These are phyloP conservation scores for Apocynum venetum DNA, from an alignment of 257 asterid genomes.

Conservation along the genomic window DNA sequence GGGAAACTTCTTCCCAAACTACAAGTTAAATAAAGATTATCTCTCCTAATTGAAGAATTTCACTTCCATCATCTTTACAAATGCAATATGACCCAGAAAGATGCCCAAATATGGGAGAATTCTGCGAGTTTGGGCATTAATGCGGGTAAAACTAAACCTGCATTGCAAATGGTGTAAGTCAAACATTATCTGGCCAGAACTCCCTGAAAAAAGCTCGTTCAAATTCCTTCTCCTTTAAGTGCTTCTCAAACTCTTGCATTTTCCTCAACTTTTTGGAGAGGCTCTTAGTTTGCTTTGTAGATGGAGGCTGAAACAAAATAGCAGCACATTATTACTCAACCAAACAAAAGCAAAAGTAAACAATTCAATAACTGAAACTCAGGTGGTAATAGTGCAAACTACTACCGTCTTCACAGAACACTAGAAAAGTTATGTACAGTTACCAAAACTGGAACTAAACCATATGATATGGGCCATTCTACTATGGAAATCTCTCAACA, in stretches of 20 bases:
- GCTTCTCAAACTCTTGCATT: slow-evolving; percentile 60
- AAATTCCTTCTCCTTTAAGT: slow-evolving; percentile 66
- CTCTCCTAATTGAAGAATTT: background rate
- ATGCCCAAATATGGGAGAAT: background rate
- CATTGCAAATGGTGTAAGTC: slow-evolving; percentile 7
- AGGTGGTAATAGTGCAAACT: background rate
- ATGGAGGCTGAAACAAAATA: slow-evolving; percentile 29
- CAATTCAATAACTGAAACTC: background rate
- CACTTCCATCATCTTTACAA: background rate
- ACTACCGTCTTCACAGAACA: background rate
- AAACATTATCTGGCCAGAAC: slow-evolving; percentile 96
- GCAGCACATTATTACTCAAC: background rate
- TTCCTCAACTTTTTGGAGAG: slow-evolving; percentile 70
- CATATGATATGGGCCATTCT: background rate
- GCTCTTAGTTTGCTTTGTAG: slow-evolving; percentile 35
- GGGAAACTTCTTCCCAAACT: background rate
- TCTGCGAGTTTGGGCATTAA: background rate
- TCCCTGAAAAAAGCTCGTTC: slow-evolving; percentile 70
- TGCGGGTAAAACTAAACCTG: background rate
- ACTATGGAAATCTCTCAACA: background rate
- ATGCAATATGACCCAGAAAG: background rate
- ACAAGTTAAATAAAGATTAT: background rate
- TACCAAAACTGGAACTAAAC: background rate
- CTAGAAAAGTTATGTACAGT: background rate
- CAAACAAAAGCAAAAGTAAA: slow-evolving; percentile 5